Conservation (phyloP, 345 rosid genomes). For the Toxicodendron radicans region DNA sequence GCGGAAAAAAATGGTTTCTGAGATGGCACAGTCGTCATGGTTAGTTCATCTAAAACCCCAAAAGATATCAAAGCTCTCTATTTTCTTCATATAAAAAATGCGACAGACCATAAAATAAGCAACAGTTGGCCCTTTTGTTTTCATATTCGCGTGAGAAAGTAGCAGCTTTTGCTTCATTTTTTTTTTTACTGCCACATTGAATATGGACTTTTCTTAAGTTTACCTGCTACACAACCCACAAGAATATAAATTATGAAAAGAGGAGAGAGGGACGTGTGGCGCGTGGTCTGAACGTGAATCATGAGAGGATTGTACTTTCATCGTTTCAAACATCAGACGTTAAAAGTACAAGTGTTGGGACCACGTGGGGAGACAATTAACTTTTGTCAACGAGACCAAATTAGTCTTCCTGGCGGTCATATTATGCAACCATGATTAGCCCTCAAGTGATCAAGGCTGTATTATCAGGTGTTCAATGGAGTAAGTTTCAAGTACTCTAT, state of each 20-base stretch:
- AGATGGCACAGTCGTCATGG: conserved; percentile 7
- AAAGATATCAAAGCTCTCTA: not conserved
- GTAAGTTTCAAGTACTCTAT: too few relatives aligned
- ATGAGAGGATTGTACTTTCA: too few relatives aligned
- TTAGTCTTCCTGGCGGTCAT: not conserved
- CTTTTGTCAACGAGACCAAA: not conserved
- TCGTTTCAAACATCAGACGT: not conserved
- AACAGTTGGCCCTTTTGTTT: not conserved
- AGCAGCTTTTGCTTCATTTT: not conserved
- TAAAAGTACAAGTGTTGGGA: not conserved
- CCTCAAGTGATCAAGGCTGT: not conserved
- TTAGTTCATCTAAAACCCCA: conserved; percentile 1
- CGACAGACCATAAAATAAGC: not conserved
- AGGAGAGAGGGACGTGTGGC: too few relatives aligned
- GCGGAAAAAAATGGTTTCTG: not conserved
- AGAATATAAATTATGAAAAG: too few relatives aligned
- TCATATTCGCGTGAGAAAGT: not conserved
- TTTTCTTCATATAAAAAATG: not conserved
- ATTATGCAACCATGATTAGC: not conserved
- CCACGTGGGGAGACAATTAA: not conserved
- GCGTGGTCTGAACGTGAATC: too few relatives aligned
- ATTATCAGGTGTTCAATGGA: not conserved
- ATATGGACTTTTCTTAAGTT: not conserved
- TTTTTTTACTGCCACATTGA: not conserved
- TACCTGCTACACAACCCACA: too few relatives aligned